Evolutionary conservation across 257 asterid species (phyloP).

Genomic region (Solanum boliviense): DNA sequence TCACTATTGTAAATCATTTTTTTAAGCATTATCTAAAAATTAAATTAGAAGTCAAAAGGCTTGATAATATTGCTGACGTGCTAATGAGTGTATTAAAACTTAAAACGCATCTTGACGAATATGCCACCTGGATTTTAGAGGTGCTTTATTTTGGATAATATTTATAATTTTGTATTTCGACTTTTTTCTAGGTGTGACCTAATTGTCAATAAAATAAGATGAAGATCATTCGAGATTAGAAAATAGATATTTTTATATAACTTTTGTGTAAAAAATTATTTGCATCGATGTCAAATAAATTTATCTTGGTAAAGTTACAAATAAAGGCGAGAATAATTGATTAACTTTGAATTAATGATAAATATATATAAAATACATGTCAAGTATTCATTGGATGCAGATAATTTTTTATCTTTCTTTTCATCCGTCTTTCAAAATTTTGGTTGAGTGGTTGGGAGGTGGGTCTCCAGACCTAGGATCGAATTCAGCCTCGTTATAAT

Average conservation of each 20-base stretch:
- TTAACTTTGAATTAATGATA: background rate
- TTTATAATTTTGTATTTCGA: background rate
- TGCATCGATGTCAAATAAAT: background rate
- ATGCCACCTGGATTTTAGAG: background rate
- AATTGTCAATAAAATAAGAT: background rate
- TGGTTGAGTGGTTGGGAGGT: background rate
- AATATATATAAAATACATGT: too few species aligned
- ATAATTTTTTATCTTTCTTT: background rate
- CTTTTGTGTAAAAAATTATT: background rate
- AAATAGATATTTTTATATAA: background rate
- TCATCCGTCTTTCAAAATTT: too few species aligned
- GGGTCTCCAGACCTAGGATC: background rate
- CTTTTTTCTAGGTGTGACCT: background rate
- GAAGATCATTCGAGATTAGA: background rate
- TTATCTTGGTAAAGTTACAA: background rate
- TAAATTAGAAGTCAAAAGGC: background rate
- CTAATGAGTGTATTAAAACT: background rate
- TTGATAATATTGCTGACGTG: constrained; percentile 9
- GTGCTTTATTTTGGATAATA: background rate
- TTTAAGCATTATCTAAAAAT: background rate
- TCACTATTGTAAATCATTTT: background rate
- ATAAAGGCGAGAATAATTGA: background rate
- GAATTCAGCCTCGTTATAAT: background rate
- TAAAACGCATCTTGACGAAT: background rate
- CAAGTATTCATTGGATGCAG: background rate